Conservation (phyloP, 1,284 basidiomycete genomes). For the Malassezia globosa region DNA sequence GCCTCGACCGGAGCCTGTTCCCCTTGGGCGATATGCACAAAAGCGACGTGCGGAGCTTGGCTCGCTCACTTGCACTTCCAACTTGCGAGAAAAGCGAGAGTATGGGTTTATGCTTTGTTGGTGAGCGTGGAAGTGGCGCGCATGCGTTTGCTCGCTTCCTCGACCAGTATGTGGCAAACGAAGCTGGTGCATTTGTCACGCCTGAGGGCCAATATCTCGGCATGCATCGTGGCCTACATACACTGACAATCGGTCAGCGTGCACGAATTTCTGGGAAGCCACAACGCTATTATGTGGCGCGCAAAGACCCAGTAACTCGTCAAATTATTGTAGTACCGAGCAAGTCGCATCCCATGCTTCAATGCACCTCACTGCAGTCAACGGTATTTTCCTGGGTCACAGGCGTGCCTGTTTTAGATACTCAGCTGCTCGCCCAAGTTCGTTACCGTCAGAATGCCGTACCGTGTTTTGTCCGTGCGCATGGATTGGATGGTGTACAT, state of each 20-base stretch:
- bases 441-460: slow-evolving; percentile 60
- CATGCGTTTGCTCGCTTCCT: slow-evolving; percentile 20
- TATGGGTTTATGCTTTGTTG: slow-evolving; percentile 96
- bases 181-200: slow-evolving; percentile 60
- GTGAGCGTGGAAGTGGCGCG: slow-evolving; percentile 55
- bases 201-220: slow-evolving; percentile 56
- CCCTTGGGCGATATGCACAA: slow-evolving; percentile 33
- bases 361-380: slow-evolving; percentile 41
- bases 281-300: slow-evolving; percentile 62
- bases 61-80: slow-evolving; percentile 57
- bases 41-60: slow-evolving; percentile 65
- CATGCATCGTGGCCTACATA: slow-evolving; percentile 67
- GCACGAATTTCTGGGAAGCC: slow-evolving; percentile 59
- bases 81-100: slow-evolving; percentile 73
- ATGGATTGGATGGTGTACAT: slow-evolving; percentile 12
- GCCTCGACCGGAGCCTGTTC: slow-evolving; percentile 52
- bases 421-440: slow-evolving; percentile 59
- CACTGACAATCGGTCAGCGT: slow-evolving; percentile 74
- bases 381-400: slow-evolving; percentile 22
- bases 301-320: slow-evolving; percentile 59
- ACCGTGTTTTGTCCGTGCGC: slow-evolving; percentile 49
- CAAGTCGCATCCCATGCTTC: slow-evolving; percentile 60
- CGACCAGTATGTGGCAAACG: slow-evolving; percentile 61
- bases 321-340: slow-evolving; percentile 65
- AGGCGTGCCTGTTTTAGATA: slow-evolving; percentile 47